These are phyloP conservation scores for Capronia americana DNA, from an alignment of 2,329 filamentous ascomycete genomes.

Conservation along the genomic window DNA sequence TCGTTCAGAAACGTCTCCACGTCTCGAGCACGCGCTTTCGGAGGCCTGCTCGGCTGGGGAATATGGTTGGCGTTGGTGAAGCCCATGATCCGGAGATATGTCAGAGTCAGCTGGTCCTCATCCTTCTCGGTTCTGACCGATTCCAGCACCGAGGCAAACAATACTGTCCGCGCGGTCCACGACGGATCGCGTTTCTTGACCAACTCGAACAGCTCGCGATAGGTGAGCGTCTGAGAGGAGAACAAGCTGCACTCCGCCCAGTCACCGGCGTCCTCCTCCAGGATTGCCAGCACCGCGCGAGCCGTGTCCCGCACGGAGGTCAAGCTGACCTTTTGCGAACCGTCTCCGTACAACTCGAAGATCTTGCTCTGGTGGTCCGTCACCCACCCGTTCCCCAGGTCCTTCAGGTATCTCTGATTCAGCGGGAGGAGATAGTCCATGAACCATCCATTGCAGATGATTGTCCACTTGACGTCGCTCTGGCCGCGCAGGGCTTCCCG, in stretches of 20 bases:
- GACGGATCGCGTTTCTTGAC: not conserved
- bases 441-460: not conserved
- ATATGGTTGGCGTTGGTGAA: no score
- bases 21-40: no score
- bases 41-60: no score
- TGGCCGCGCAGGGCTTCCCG: not conserved
- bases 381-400: not conserved
- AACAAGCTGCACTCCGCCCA: not conserved
- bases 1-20: no score
- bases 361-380: not conserved
- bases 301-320: constrained; percentile 1
- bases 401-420: not conserved
- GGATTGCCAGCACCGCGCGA: not conserved
- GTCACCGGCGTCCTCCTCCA: not conserved
- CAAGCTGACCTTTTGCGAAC: not conserved
- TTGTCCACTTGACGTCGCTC: not conserved
- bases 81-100: no score
- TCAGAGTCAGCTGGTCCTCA: no score
- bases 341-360: not conserved
- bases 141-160: no score
- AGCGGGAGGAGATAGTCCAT: not conserved
- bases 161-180: not conserved
- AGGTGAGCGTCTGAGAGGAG: not conserved
- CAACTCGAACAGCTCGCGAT: not conserved
- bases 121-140: no score